Evolutionary conservation across 352 stramenopile species (phyloP), one percentile per base, ranked within the genome.

Genomic region (Blastocystis sp.): DNA sequence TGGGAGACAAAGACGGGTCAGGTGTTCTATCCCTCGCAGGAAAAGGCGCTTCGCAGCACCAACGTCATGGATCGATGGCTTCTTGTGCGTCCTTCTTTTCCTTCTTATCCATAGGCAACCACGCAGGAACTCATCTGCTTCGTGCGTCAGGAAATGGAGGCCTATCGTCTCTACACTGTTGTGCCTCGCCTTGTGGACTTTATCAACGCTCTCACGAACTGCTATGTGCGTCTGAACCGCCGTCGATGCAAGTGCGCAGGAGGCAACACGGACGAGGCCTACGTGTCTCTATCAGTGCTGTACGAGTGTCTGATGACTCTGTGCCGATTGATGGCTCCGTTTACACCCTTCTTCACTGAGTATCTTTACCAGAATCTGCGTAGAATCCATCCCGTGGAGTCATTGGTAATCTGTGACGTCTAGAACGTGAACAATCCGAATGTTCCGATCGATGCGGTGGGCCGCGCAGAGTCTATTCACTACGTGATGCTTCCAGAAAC

Each of bases 61-160:
- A 99, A 99, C 92, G 93, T 98, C 26, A 98, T 98, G 91, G 97
- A 99, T 91, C 94, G 96, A 45, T 99, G 97, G 97, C 98, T 99
- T 91, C 95, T 98, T 20, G 70, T 81, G 45, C 16, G 56, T 81
- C 26, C n/a, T 26, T 76, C 11, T 5, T 13, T 1, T 24, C 30
- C 20, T 1, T n/a, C 18, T 76, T 4, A 66, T 26, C 20, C 6
- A 13, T 76, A 81, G 90, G 97, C 97, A n/a, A 95, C 96, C 26
- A 93, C 97, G 56, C 95, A 98, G 90, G 96, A 95, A 87, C 93
- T 99, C 62, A 98, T 99, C 90, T 98, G 98, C 92, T 99, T 98
- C 91, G 95, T 98, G 59, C 93, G 98, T 90, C 87, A 94, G 47
- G 97, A 99, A 93, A 99, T 99, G 97, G 92, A 92, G 55, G 96